Base-by-base conservation (phyloP, 345 rosid genomes). In the Triadica sebifera region DNA sequence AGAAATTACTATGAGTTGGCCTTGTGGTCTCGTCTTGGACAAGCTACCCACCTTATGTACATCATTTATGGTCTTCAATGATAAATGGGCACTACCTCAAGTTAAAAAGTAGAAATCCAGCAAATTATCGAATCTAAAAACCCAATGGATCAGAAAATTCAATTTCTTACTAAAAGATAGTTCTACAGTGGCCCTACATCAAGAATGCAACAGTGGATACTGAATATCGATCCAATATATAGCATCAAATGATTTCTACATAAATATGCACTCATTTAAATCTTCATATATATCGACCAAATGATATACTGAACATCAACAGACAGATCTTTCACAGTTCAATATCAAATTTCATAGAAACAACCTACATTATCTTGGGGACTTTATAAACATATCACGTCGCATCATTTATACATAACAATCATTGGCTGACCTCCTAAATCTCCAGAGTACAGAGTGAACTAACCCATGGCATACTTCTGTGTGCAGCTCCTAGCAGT, bases 401-500 rank as follows among this genome's bases (percentile, higher is more conserved):
- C 59, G 20, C 50, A 39, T 24, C 29, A 52, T 73, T 73, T 64
- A 24, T 52, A 73, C 70, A 73, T 38, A 63, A 55, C 16, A 73
- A 63, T 63, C 13, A 53, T 37, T 15, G 61, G 34, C 49, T 9
- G 46, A 12, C 47, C 8, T 62, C 62, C 50, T 50, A 64, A 39
- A 38, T 68, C 41, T 51, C 60, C 59, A 10, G 17, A 34, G 16
- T 24, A 37, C 8, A 52, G 39, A 0, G n/a, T 37, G n/a, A 19
- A 59, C 60, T 79, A 86, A 12, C 91, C 92, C 91, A 88, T 90
- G 2, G 91, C 93, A 75, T 87, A 87, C 79, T 89, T 89, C 85
- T 87, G 90, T 71, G 91, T 89, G 91, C 89, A 85, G 93, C 90
- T 89, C 82, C 93, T 80, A 0, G 93, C 93, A 2, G 89, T 89